Percentiles rank a stretch among this genome's conserved stretches.
phyloP scores from a whole-genome alignment of 768 basidiomycete species.

The Boletales sp. region DNA sequence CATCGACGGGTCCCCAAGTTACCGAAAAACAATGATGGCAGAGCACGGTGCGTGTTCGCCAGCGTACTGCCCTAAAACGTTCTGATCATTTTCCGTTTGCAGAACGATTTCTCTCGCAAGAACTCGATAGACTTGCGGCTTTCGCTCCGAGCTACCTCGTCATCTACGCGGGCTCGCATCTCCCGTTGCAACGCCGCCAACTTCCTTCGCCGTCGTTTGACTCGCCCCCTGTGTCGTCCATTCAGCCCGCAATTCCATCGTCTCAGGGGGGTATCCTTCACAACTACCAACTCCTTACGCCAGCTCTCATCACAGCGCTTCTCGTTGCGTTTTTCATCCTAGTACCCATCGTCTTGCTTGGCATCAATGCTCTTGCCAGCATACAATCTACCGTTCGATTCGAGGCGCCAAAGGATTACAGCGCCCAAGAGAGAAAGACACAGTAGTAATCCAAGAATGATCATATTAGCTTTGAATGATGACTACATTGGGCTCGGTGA shows the following conservation, averaged over 20 bases:
- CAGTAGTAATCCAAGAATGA: slow-evolving; percentile 44
- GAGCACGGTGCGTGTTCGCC: slow-evolving; percentile 47
- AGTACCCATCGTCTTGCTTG: slow-evolving; percentile 61
- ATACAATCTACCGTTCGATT: slow-evolving; percentile 68
- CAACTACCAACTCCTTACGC: slow-evolving; percentile 74
- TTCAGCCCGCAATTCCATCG: slow-evolving; percentile 30
- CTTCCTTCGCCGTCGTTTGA: slow-evolving; percentile 28
- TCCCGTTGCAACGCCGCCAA: slow-evolving; percentile 42
- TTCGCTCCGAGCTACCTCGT: slow-evolving; percentile 61
- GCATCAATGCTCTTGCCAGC: slow-evolving; percentile 63
- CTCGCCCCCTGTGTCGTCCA: slow-evolving; percentile 20
- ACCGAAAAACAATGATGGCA: slow-evolving; percentile 47
- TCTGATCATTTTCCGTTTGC: slow-evolving; percentile 2
- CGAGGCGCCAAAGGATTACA: slow-evolving; percentile 64
- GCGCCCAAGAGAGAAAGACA: slow-evolving; percentile 69
- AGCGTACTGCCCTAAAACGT: not conserved
- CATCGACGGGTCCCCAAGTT: slow-evolving; percentile 38
- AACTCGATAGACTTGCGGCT: slow-evolving; percentile 47
- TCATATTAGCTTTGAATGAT: slow-evolving; percentile 13
- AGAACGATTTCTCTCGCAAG: slow-evolving; percentile 46
- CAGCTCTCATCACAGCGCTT: slow-evolving; percentile 64
- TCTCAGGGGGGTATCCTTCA: slow-evolving; percentile 60
- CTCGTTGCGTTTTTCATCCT: slow-evolving; percentile 65
- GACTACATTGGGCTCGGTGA: slow-evolving; percentile 15
- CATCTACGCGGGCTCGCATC: slow-evolving; percentile 56